A percentile compares a stretch with the other conserved stretches of the same genome.
These are phyloP conservation scores for Backusella psychrophila DNA, from an alignment of 192 early-diverging fungal genomes.

Conservation along the genomic window DNA sequence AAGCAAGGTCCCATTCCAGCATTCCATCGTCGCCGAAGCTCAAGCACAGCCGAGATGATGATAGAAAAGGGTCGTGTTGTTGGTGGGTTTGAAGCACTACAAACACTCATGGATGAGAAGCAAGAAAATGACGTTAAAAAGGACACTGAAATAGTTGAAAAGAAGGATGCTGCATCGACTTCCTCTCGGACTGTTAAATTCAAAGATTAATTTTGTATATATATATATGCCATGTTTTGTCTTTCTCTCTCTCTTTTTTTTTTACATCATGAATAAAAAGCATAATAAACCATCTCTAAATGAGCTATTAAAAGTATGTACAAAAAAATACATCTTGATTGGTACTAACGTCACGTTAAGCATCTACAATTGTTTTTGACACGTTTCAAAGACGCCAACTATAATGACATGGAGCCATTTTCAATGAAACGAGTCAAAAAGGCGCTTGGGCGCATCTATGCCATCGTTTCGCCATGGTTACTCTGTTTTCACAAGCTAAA, in stretches of 20 bases:
- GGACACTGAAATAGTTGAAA: not conserved
- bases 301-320: not conserved
- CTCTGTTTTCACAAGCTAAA: not conserved
- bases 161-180: not conserved
- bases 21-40: not conserved
- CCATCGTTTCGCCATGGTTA: constrained; percentile 4
- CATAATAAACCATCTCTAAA: not conserved
- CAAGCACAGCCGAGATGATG: not conserved
- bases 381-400: not conserved
- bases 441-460: constrained; percentile 1
- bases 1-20: not conserved
- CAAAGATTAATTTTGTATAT: not conserved
- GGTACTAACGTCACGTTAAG: not conserved
- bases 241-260: not conserved
- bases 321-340: not conserved
- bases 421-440: constrained; percentile 10
- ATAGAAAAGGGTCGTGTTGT: not conserved
- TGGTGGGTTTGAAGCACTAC: not conserved
- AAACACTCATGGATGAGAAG: not conserved
- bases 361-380: not conserved
- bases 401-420: constrained; percentile 15
- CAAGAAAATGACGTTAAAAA: not conserved
- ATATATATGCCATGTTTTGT: not conserved
- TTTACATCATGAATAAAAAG: not conserved
- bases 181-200: not conserved